phyloP scores from a whole-genome alignment of 371 early-diverging fungal species.

The Syncephalastrum monosporum region DNA sequence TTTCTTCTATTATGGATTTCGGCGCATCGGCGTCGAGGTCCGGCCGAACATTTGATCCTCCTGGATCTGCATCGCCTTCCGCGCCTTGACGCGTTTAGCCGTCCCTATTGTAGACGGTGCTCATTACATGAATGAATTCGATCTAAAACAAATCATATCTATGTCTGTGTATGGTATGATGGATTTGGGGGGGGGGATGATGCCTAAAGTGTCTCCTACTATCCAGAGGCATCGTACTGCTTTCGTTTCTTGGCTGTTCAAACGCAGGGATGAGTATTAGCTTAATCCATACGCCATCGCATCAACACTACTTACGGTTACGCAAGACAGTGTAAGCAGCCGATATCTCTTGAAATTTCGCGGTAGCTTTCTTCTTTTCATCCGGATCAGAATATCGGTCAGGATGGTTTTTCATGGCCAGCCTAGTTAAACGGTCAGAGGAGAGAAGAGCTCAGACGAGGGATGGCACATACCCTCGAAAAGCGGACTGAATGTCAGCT shows the following conservation, averaged over 20 bases:
- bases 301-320: conserved; percentile 37
- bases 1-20: too few species aligned
- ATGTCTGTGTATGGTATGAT: too few species aligned
- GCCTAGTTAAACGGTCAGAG: conserved; percentile 17
- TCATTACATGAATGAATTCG: too few species aligned
- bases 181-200: too few species aligned
- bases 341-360: conserved; percentile 56
- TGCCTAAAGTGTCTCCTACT: too few species aligned
- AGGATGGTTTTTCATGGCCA: conserved; percentile 55
- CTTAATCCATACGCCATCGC: background rate
- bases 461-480: conserved; percentile 40
- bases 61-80: too few species aligned
- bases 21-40: too few species aligned
- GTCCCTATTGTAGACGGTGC: too few species aligned
- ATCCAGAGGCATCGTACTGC: conserved; percentile 13
- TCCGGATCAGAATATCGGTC: conserved; percentile 53
- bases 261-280: background rate
- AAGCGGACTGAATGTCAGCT: conserved; percentile 61
- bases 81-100: too few species aligned
- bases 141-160: too few species aligned
- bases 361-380: conserved; percentile 52
- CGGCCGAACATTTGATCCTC: too few species aligned
- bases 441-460: too few species aligned
- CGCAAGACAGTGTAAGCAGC: conserved; percentile 60
- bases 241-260: conserved; percentile 19